Evolutionary conservation across 192 early-diverging fungal species (phyloP).

Genomic region (Mortierella alpina): DNA sequence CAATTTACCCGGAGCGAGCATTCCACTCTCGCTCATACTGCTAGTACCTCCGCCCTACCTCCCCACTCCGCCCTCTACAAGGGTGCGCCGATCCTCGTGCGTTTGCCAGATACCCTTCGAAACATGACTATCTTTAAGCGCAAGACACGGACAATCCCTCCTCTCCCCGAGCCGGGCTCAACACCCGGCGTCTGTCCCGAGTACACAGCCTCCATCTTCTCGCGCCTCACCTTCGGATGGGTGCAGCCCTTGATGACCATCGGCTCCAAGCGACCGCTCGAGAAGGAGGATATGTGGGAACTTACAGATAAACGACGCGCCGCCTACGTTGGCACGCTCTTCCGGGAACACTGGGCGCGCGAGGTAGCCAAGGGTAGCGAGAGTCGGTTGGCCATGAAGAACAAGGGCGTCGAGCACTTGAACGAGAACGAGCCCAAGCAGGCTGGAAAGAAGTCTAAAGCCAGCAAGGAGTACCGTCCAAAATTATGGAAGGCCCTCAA

Average conservation of each 20-base stretch:
- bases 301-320: constrained; percentile 49
- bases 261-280: constrained; percentile 73
- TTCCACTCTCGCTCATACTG: no score
- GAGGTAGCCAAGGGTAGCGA: constrained; percentile 32
- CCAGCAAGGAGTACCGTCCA: constrained; percentile 38
- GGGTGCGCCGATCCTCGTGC: no score
- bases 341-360: constrained; percentile 46
- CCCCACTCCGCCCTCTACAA: no score
- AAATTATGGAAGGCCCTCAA: constrained; percentile 57
- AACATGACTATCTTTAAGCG: constrained; percentile 13
- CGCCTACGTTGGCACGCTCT: constrained; percentile 25
- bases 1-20: no score
- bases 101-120: no score
- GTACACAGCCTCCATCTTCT: constrained; percentile 64
- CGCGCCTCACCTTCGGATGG: constrained; percentile 70
- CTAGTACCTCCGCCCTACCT: no score
- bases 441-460: constrained; percentile 5
- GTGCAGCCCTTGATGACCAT: constrained; percentile 70
- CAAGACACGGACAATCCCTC: constrained; percentile 22
- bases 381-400: not conserved
- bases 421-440: not conserved
- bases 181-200: constrained; percentile 61
- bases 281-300: constrained; percentile 71
- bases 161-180: constrained; percentile 29
- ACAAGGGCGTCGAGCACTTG: constrained; percentile 5